These are phyloP conservation scores for Aspergillus ochraceoroseus DNA, from an alignment of 2,329 filamentous ascomycete species.

Conservation along the genomic window DNA sequence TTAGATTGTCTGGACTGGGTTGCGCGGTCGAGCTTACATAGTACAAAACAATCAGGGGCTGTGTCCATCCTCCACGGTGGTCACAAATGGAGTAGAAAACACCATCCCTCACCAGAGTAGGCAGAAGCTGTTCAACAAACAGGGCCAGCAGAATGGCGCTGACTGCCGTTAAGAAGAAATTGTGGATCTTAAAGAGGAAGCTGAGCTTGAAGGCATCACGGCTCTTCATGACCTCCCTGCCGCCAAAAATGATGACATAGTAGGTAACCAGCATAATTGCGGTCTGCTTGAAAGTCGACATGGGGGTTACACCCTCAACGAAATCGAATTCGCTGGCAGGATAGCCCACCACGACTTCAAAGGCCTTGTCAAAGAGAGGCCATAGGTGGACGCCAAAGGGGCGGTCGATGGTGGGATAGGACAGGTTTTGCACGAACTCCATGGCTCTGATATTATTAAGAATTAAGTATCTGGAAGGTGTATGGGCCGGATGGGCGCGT, in stretches of 20 bases:
- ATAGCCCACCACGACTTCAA: constrained; percentile 71
- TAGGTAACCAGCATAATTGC: constrained; percentile 77
- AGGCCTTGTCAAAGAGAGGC: constrained; percentile 90
- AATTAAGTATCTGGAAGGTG: not conserved
- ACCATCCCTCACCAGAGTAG: constrained; percentile 72
- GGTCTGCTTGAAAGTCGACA: constrained; percentile 84
- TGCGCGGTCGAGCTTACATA: constrained; percentile 62
- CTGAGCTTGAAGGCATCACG: constrained; percentile 81
- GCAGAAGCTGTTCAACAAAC: constrained; percentile 85
- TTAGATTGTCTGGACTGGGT: not conserved
- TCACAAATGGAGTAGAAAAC: constrained; percentile 83
- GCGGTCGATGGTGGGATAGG: constrained; percentile 77
- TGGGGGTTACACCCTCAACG: constrained; percentile 71
- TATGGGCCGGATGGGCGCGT: not conserved
- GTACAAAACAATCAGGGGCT: constrained; percentile 88
- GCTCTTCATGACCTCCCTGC: constrained; percentile 85
- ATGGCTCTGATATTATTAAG: constrained; percentile 33
- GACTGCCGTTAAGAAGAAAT: constrained; percentile 85
- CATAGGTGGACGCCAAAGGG: constrained; percentile 89
- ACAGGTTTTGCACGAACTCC: constrained; percentile 49
- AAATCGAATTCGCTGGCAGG: constrained; percentile 83
- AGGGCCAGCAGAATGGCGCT: constrained; percentile 74
- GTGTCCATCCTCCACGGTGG: constrained; percentile 80
- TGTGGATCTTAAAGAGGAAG: constrained; percentile 89
- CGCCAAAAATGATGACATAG: constrained; percentile 90